Evolutionary conservation across 352 stramenopile genomes (phyloP), one percentile per base, ranked within the genome.

Genomic region (Thraustochytrium striatum): DNA sequence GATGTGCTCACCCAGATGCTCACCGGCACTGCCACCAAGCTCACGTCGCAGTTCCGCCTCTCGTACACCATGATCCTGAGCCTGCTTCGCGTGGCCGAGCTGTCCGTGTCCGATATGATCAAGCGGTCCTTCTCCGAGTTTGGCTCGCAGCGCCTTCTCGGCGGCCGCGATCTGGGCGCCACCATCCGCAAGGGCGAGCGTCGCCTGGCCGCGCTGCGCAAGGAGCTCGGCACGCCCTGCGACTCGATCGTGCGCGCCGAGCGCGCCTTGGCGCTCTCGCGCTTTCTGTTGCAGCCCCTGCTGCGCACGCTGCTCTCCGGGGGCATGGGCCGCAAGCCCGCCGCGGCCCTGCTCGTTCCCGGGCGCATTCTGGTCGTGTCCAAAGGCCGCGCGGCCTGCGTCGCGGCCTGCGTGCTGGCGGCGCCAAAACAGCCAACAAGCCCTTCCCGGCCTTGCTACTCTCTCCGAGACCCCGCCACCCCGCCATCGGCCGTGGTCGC

Each of bases 51-150:
- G 86, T 99, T 99, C 87, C 88, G 96, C 7, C 84, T 99, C 69
- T 98, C 93, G n/a, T 99, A 98, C 85, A 97, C 95, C 70, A 98
- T 98, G 95, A 97, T 98, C 73, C 85, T 98, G 70, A 98, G 97
- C 84, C 83, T 98, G 16, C 85, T 99, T 33, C 91, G 95, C 44
- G 87, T 92, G 3, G 88, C 92, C 73, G 89, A 93, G 75, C 80
- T 96, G 47, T 94, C 86, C 1, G 88, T 96, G 38, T 89, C 94
- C 81, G 91, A 96, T 72, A 98, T 98, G 94, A 98, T 98, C 84
- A 98, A 97, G 84, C 87, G 91, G n/a, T 95, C 89, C 8, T 98
- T 98, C 78, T 96, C 92, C 28, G 92, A 98, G 84, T 98, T 98
- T 83, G 92, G 94, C 55, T 95, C 91, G 9, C 93, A 97, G 78